Conservation (phyloP, 2,329 filamentous ascomycete species). For the Neobulgaria alba region DNA sequence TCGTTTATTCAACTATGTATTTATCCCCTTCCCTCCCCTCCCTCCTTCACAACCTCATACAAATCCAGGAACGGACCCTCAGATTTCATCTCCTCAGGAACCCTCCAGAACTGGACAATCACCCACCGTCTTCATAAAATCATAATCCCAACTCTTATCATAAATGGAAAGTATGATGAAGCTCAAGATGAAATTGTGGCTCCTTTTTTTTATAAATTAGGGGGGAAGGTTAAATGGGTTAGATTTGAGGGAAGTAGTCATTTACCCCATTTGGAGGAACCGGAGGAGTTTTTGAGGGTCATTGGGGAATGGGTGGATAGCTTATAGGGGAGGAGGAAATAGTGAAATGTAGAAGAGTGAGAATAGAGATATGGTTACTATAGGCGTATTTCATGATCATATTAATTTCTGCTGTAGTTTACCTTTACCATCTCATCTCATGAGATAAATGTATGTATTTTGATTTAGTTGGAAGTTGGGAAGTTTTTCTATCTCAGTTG, state of each 20-base stretch:
- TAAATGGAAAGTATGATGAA: slow-evolving; percentile 35
- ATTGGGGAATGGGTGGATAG: no score
- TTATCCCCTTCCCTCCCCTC: no score
- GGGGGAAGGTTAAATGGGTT: slow-evolving; percentile 35
- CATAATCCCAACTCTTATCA: slow-evolving; percentile 31
- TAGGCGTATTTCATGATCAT: no score
- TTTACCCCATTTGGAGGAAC: slow-evolving; percentile 32
- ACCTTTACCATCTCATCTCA: no score
- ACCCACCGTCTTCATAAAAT: slow-evolving; percentile 31
- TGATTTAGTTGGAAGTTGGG: no score
- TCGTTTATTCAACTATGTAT: slow-evolving; percentile 9
- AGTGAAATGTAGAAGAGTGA: no score
- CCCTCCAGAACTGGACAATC: slow-evolving; percentile 22
- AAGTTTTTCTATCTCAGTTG: background rate
- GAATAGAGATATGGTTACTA: no score
- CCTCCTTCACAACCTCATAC: no score
- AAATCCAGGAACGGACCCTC: slow-evolving; percentile 29
- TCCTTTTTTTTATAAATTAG: slow-evolving; percentile 31
- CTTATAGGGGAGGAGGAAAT: no score
- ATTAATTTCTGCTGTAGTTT: no score
- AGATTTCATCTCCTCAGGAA: slow-evolving; percentile 20
- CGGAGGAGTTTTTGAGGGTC: slow-evolving; percentile 29
- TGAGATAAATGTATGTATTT: no score
- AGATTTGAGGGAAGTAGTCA: slow-evolving; percentile 23
- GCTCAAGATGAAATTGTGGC: slow-evolving; percentile 26